Base-by-base conservation (phyloP, 2,329 filamentous ascomycete species). In the Colletotrichum phormii region DNA sequence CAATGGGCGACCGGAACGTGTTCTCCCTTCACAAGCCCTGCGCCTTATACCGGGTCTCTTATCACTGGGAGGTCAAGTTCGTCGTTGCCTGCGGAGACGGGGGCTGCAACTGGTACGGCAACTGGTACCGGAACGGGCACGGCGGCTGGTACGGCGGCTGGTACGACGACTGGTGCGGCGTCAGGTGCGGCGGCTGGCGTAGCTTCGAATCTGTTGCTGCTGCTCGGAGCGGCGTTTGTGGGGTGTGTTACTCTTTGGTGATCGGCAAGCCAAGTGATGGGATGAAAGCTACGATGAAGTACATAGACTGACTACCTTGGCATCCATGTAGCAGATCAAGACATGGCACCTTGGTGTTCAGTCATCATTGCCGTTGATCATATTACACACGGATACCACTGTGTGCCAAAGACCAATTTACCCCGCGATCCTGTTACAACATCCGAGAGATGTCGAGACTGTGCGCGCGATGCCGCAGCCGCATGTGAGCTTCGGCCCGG, bases 401-500 rank as follows among this genome's bases (percentile, higher is more conserved):
- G 18, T 5, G 12, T 64, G 15, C 5, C 22, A 18, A 15, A 64
- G 15, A 15, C 5, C 42, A 49, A 9, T 49, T 4, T 66, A n/a
- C 35, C n/a, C 35, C n/a, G 6, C 26, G 5, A 33, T 33, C 37
- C n/a, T n/a, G 24, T 15, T 9, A 49, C 42, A 49, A 49, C 31
- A 54, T 54, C 35, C 42, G 24, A 54, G 53, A 26, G 58, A 59
- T 15, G 31, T 18, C 8, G 8, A 35, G 63, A n/a, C 35, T 62
- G 58, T 62, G 64, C 29, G 54, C 31, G 13, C 13, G 13, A 42
- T 42, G 37, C 37, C 37, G 13, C 37, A 42, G 37, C 5, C 37
- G 29, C 29, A 68, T 53, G 64, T 71, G 68, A 62, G 64, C 68
- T 63, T 72, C 69, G 64, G 69, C 12, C 64, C 69, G 51, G 58